Conservation (phyloP, 371 early-diverging fungal species). For the Mucor racemosus region DNA sequence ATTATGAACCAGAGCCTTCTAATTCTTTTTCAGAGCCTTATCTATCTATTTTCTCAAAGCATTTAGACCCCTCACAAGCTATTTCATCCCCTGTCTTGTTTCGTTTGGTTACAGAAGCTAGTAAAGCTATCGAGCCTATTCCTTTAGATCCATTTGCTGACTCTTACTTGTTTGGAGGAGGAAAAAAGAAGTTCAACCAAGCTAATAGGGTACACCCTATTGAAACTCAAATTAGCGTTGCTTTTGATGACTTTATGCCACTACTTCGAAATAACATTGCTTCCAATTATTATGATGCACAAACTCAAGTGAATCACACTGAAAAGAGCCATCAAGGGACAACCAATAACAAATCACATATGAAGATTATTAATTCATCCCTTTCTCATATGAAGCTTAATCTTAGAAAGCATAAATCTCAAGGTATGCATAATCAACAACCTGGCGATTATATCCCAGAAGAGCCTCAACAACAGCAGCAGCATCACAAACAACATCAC, state of each 20-base stretch:
- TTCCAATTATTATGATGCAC: not conserved
- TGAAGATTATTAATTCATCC: slow-evolving; percentile 18
- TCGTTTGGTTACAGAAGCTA: slow-evolving; percentile 38
- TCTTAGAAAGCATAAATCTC: slow-evolving; percentile 19
- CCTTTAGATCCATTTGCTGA: slow-evolving; percentile 36
- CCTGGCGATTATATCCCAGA: not conserved
- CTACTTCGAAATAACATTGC: slow-evolving; percentile 10
- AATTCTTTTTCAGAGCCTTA: slow-evolving; percentile 36
- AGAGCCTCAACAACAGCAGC: not conserved
- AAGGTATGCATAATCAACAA: slow-evolving; percentile 4
- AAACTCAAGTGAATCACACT: slow-evolving; percentile 1
- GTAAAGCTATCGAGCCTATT: slow-evolving; percentile 27
- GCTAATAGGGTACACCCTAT: not conserved
- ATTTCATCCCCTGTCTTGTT: slow-evolving; percentile 35
- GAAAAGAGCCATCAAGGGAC: not conserved
- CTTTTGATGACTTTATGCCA: slow-evolving; percentile 39
- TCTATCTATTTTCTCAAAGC: slow-evolving; percentile 38
- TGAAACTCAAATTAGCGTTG: slow-evolving; percentile 26
- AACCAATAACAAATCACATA: slow-evolving; percentile 11
- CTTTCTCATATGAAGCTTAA: slow-evolving; percentile 22
- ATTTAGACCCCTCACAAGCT: slow-evolving; percentile 14
- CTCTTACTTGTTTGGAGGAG: slow-evolving; percentile 25
- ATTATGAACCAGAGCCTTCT: slow-evolving; percentile 27
- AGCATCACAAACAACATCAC: not conserved
- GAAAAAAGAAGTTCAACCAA: not conserved